A percentile compares a stretch with the other conserved stretches of the same genome.
Evolutionary conservation across 139 green algal genomes (phyloP).

Genomic region (Desmodesmus armatus): DNA sequence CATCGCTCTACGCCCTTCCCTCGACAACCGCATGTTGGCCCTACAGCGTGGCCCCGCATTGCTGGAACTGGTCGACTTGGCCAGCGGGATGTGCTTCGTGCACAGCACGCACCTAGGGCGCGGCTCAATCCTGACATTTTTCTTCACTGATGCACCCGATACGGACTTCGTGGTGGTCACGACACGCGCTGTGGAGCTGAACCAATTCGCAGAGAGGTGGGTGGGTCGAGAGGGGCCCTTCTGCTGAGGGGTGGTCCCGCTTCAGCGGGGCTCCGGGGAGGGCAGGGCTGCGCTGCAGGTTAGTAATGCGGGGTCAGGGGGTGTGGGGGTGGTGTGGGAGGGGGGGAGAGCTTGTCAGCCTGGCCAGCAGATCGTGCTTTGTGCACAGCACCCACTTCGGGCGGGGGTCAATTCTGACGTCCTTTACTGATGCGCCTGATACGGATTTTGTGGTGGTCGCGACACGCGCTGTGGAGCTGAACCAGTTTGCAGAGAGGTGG

Average conservation of each 20-base stretch:
- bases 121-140: slow-evolving; percentile 57
- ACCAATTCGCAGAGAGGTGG: slow-evolving; percentile 44
- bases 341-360: no score
- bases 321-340: no score
- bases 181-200: slow-evolving; percentile 53
- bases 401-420: slow-evolving; percentile 56
- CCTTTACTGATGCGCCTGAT: slow-evolving; percentile 63
- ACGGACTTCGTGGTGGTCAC: slow-evolving; percentile 67
- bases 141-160: slow-evolving; percentile 64
- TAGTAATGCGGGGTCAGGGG: no score
- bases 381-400: slow-evolving; percentile 52
- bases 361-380: no score
- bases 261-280: no score
- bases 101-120: slow-evolving; percentile 47
- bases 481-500: slow-evolving; percentile 44
- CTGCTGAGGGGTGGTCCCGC: no score
- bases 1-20: slow-evolving; percentile 51
- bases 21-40: slow-evolving; percentile 60
- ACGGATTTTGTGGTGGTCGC: slow-evolving; percentile 66
- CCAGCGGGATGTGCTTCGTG: slow-evolving; percentile 52
- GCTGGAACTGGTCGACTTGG: slow-evolving; percentile 59
- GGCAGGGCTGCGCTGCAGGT: no score
- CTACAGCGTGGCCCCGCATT: slow-evolving; percentile 52
- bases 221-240: no score
- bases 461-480: slow-evolving; percentile 53